A percentile compares a stretch with the other conserved stretches of the same genome.
Conservation (phyloP, 2,329 filamentous ascomycete genomes). For the Aspergillus floridensis region DNA sequence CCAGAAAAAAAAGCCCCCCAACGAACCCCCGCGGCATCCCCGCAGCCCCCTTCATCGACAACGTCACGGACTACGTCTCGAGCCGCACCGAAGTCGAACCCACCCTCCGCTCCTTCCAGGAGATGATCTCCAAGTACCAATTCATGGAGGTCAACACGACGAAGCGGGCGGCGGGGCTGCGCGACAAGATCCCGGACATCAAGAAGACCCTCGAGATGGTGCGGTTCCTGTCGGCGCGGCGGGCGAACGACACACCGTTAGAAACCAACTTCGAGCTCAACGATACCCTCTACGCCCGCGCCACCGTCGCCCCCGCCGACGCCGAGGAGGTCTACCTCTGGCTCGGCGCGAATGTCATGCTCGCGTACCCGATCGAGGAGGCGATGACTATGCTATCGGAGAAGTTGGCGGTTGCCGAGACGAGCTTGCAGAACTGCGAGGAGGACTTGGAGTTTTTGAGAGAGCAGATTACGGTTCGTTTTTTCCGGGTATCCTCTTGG, state of each 20-base stretch:
- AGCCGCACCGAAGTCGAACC: constrained; percentile 46
- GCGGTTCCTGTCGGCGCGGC: constrained; percentile 73
- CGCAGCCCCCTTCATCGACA: constrained; percentile 47
- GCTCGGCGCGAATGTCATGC: constrained; percentile 98
- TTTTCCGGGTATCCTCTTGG: neutral
- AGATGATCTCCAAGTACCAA: constrained; percentile 82
- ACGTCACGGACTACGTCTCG: constrained; percentile 48
- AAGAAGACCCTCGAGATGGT: constrained; percentile 94
- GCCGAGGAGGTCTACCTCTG: constrained; percentile 87
- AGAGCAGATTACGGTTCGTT: constrained; percentile 87
- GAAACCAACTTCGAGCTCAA: constrained; percentile 95
- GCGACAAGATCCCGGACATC: constrained; percentile 96
- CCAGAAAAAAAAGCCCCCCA: constrained; percentile 24
- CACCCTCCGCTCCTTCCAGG: constrained; percentile 48
- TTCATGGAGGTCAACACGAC: constrained; percentile 98
- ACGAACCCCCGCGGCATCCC: constrained; percentile 49
- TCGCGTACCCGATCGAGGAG: constrained; percentile 87
- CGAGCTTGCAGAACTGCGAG: constrained; percentile 81
- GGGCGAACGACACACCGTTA: constrained; percentile 58
- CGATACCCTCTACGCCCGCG: constrained; percentile 90
- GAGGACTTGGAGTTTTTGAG: constrained; percentile 94
- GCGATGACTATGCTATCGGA: constrained; percentile 73
- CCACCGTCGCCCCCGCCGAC: constrained; percentile 70
- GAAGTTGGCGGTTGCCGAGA: constrained; percentile 76
- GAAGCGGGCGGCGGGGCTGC: constrained; percentile 73